These are phyloP conservation scores for Iberis amara DNA, from an alignment of 441 rosid species.

Conservation along the genomic window DNA sequence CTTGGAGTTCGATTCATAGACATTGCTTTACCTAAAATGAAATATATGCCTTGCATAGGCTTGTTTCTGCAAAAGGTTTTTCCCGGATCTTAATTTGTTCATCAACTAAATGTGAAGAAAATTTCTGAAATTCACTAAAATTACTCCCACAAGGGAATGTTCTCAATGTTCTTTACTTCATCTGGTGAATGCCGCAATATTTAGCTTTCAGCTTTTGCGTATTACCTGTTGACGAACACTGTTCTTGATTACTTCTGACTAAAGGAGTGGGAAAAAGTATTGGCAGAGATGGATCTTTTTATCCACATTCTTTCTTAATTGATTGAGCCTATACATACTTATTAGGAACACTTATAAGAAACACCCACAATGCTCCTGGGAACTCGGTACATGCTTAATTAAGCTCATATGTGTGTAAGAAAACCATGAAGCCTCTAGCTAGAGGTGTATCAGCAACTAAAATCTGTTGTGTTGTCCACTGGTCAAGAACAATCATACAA, in stretches of 20 bases:
- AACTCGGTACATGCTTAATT: background rate
- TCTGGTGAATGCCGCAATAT: background rate
- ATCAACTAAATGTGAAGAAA: background rate
- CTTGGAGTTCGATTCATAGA: background rate
- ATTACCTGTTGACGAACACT: slow-evolving; percentile 4
- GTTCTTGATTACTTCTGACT: slow-evolving; percentile 2
- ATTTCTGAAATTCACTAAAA: no score
- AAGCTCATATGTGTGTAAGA: background rate
- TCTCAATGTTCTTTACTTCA: slow-evolving; percentile 3
- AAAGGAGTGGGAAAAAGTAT: background rate
- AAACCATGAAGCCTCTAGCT: background rate
- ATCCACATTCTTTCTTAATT: background rate
- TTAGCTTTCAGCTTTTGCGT: background rate
- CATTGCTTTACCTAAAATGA: background rate
- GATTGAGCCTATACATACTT: background rate
- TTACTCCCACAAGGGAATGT: background rate
- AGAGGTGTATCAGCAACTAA: slow-evolving; percentile 4
- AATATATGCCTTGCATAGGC: background rate
- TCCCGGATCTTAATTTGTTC: no score
- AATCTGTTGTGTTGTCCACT: background rate
- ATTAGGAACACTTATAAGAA: slow-evolving; percentile 7
- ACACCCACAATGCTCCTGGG: slow-evolving; percentile 3
- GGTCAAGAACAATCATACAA: background rate
- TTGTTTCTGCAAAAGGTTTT: background rate
- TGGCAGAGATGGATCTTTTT: slow-evolving; percentile 4